Base-by-base conservation (phyloP, 2,329 filamentous ascomycete species). In the Fusarium lateritium region DNA sequence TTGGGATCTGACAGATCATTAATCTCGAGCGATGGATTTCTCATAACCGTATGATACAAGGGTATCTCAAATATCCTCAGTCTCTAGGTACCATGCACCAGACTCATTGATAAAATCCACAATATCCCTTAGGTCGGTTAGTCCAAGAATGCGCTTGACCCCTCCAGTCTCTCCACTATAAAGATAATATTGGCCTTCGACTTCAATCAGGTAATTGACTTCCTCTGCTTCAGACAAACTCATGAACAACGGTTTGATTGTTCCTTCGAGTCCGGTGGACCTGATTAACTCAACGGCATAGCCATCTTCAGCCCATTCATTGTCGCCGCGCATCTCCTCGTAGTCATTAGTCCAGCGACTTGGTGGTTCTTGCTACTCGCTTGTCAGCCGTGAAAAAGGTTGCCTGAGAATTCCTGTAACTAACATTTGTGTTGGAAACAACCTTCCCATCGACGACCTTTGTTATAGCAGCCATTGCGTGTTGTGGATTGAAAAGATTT, bases 61-160 rank as follows among this genome's bases (percentile, higher is more conserved):
- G 28, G 28, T 3, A 13, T 13, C 28, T 31, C 28, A 31, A 31
- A 31, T 5, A 15, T n/a, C 13, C 38, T 53, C 38, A 6, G 50
- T 53, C 6, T 53, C 38, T 17, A 53, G 38, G 6, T 26, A 17
- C 4, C 21, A 45, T 15, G 19, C 43, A 22, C 50, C 50, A 3
- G 44, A 11, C 19, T 53, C 38, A 33, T 45, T 33, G 8, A 53
- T 53, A 19, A 45, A 45, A 4, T 53, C 50, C 11, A 53, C 50
- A 15, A 53, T 53, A 6, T 22, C 38, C 3, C 24, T 7, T 6
- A 53, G 14, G 5, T 24, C 50, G 6, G 38, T 53, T 4, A 19
- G 38, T 4, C 19, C 17, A 9, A 45, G 15, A 24, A 53, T 53
- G 14, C 19, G 11, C n/a, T 45, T 19, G 9, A 53, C 38, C 11